Conservation (phyloP, 1,139 yeast species). For the Debaryomycetaceae sp. region DNA sequence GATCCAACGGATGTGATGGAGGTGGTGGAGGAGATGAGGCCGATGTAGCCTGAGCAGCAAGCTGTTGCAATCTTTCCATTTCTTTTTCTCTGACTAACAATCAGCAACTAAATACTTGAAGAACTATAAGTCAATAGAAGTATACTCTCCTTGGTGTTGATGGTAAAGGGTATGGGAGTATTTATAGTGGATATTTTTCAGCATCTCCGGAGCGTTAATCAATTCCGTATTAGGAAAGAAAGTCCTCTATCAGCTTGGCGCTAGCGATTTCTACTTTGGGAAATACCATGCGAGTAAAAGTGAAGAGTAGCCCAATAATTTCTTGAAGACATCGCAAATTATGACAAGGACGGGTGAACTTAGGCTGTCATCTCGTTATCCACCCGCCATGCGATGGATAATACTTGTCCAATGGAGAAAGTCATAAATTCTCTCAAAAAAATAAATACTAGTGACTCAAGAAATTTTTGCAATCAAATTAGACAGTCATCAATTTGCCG, state of each 20-base stretch:
- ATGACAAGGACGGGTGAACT: background rate
- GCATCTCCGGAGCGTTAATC: background rate
- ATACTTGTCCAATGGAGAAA: too few relatives aligned
- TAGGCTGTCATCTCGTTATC: too few relatives aligned
- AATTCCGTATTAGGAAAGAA: background rate
- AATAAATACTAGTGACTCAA: too few relatives aligned
- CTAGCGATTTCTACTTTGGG: background rate
- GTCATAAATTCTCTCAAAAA: too few relatives aligned
- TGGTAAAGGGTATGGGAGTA: background rate
- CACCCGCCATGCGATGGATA: too few relatives aligned
- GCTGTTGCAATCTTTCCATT: constrained; percentile 71
- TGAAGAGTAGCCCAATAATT: background rate
- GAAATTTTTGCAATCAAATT: too few relatives aligned
- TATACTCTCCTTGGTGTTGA: constrained; percentile 1
- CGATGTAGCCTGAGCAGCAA: constrained; percentile 62
- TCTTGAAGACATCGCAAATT: background rate
- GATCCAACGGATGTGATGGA: constrained; percentile 71
- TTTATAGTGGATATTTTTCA: background rate
- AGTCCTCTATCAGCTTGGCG: background rate
- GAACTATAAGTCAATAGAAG: background rate
- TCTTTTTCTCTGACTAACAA: background rate
- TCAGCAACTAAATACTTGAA: background rate
- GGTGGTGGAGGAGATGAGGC: constrained; percentile 50
- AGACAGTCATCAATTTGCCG: too few relatives aligned
- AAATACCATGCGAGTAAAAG: background rate